Evolutionary conservation across 441 rosid genomes (phyloP).

Genomic region (Kokia cookei): DNA sequence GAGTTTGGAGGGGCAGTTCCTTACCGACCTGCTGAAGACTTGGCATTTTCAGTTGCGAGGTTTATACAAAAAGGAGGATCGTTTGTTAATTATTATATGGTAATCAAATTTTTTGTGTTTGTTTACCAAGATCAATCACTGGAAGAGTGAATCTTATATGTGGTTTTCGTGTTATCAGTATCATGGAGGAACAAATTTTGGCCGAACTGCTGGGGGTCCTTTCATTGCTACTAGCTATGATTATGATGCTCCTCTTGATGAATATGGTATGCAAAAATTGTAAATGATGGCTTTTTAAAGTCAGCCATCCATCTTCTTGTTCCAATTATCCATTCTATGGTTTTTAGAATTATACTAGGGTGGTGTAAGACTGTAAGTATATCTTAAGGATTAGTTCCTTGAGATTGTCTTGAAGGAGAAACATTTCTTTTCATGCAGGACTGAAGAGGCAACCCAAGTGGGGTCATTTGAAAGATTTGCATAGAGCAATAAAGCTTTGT

Average conservation of each 20-base stretch:
- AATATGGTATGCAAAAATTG: constrained; percentile 57
- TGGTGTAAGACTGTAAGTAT: neutral
- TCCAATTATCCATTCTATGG: neutral
- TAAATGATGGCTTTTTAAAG: neutral
- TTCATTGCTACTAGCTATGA: constrained; percentile 97
- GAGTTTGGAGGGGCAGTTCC: constrained; percentile 96
- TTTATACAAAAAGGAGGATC: constrained; percentile 97
- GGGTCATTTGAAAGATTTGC: constrained; percentile 98
- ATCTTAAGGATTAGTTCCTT: neutral
- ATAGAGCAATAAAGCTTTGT: constrained; percentile 79
- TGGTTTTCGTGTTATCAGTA: constrained; percentile 41
- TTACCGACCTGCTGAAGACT: constrained; percentile 89
- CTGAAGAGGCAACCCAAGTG: constrained; percentile 87
- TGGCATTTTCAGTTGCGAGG: constrained; percentile 92
- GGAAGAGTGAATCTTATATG: constrained; percentile 14
- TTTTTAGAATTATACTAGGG: neutral
- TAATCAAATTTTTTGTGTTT: constrained; percentile 20
- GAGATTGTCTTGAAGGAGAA: neutral
- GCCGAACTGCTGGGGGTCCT: constrained; percentile 98
- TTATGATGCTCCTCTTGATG: constrained; percentile 96
- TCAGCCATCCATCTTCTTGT: neutral
- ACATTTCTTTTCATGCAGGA: constrained; percentile 35
- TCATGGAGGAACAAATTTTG: constrained; percentile 99
- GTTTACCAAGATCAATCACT: neutral
- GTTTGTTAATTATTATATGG: constrained; percentile 93